These are phyloP conservation scores for Tremella mesenterica DNA, from an alignment of 768 basidiomycete genomes.

Conservation along the genomic window DNA sequence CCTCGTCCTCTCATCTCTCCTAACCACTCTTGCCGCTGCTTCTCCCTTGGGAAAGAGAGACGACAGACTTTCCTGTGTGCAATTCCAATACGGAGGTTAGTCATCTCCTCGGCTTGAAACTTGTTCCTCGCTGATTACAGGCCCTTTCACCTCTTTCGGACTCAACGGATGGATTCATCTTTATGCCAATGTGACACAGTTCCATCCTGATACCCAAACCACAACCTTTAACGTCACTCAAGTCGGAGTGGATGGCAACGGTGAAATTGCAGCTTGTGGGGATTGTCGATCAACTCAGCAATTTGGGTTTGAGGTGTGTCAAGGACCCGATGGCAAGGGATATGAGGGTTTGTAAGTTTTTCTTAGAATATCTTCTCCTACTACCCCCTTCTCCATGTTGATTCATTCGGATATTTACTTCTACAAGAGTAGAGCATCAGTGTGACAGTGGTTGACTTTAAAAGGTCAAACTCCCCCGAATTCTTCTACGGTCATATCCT, in stretches of 20 bases:
- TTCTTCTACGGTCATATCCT: slow-evolving; percentile 17
- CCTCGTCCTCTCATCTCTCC: too few species aligned
- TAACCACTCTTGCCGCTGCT: not conserved
- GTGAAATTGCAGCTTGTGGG: slow-evolving; percentile 12
- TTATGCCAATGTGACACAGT: slow-evolving; percentile 15
- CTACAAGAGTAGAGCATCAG: not conserved
- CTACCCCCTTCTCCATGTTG: not conserved
- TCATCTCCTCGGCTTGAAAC: not conserved
- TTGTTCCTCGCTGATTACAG: not conserved
- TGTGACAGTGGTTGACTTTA: not conserved
- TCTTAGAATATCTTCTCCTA: not conserved
- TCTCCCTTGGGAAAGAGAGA: slow-evolving; percentile 1
- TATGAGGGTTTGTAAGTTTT: slow-evolving; percentile 13
- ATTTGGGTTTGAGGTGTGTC: slow-evolving; percentile 20
- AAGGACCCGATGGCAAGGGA: slow-evolving; percentile 6
- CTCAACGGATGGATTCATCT: slow-evolving; percentile 14
- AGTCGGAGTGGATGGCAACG: slow-evolving; percentile 7
- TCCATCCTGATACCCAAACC: slow-evolving; percentile 4
- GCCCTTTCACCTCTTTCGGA: slow-evolving; percentile 1
- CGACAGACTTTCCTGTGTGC: slow-evolving; percentile 7
- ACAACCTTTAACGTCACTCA: slow-evolving; percentile 11
- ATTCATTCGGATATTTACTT: not conserved
- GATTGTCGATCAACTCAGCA: slow-evolving; percentile 17
- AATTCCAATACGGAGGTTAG: slow-evolving; percentile 15
- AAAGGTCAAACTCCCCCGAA: slow-evolving; percentile 7